phyloP scores from a whole-genome alignment of 345 rosid species.

The Excoecaria cochinchinensis region DNA sequence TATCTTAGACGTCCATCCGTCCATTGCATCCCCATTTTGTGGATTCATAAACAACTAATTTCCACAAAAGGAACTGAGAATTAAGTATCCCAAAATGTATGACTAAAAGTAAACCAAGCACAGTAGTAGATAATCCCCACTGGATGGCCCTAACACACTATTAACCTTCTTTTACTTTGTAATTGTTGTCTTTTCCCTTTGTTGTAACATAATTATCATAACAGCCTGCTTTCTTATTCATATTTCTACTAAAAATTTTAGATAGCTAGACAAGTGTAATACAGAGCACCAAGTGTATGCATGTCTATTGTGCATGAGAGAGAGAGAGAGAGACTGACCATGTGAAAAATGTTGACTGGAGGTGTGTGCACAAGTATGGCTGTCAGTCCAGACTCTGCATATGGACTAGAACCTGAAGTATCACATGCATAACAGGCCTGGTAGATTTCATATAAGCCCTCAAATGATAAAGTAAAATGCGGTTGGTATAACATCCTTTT shows the following conservation, averaged over 20 bases:
- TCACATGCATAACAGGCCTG: conserved; percentile 38
- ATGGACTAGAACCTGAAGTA: conserved; percentile 32
- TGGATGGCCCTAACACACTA: neutral
- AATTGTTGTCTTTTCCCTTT: neutral
- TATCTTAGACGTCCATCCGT: too few species aligned
- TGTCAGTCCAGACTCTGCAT: conserved; percentile 58
- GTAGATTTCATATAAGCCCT: conserved; percentile 57
- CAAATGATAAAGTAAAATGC: conserved; percentile 63
- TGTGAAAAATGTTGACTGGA: conserved; percentile 49
- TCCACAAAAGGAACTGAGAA: neutral
- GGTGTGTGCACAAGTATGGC: conserved; percentile 71
- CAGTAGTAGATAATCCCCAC: neutral
- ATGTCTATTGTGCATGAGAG: neutral
- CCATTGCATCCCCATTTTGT: too few species aligned
- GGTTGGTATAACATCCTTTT: conserved; percentile 71
- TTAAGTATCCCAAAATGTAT: neutral
- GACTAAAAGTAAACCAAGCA: neutral
- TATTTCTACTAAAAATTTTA: neutral
- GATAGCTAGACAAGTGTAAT: too few species aligned
- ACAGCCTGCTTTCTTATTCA: neutral
- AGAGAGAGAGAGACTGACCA: conserved; percentile 45
- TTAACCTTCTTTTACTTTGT: neutral
- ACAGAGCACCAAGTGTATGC: neutral
- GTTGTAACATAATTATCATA: neutral
- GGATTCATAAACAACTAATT: neutral